A percentile compares a stretch with the other conserved stretches of the same genome.
Conservation (phyloP, 306 rosid species). For the Oemleria cerasiformis region DNA sequence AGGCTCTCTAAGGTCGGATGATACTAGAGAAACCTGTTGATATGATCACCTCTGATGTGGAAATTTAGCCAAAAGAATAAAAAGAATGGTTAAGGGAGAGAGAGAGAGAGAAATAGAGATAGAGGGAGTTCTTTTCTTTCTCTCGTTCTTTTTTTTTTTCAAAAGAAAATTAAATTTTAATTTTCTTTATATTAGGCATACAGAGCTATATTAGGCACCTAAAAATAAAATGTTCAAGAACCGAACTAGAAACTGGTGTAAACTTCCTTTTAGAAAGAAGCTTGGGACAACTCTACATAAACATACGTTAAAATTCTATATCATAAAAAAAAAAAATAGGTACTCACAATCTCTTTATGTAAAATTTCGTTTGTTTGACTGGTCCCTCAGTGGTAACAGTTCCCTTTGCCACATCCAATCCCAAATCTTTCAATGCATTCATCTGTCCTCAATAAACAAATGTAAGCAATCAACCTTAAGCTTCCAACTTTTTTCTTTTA, state of each 20-base stretch:
- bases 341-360: constrained; percentile 70
- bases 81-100: too few species aligned
- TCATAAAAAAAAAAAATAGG: background rate
- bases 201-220: background rate
- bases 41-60: constrained; percentile 3
- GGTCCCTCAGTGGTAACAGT: constrained; percentile 75
- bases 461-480: constrained; percentile 22
- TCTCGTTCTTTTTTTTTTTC: too few species aligned
- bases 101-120: too few species aligned
- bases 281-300: background rate
- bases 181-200: background rate
- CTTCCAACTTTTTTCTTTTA: background rate
- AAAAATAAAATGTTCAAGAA: background rate
- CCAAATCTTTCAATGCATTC: constrained; percentile 82
- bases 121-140: too few species aligned
- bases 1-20: background rate
- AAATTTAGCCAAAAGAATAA: background rate
- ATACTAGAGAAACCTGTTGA: background rate
- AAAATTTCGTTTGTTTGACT: constrained; percentile 68
- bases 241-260: background rate
- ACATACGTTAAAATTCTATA: too few species aligned
- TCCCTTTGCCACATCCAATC: constrained; percentile 92
- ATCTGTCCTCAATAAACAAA: constrained; percentile 53
- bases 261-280: background rate
- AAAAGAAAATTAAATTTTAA: too few species aligned